Base-by-base conservation (phyloP, 2,329 filamentous ascomycete genomes). In the Neonectria magnoliae region DNA sequence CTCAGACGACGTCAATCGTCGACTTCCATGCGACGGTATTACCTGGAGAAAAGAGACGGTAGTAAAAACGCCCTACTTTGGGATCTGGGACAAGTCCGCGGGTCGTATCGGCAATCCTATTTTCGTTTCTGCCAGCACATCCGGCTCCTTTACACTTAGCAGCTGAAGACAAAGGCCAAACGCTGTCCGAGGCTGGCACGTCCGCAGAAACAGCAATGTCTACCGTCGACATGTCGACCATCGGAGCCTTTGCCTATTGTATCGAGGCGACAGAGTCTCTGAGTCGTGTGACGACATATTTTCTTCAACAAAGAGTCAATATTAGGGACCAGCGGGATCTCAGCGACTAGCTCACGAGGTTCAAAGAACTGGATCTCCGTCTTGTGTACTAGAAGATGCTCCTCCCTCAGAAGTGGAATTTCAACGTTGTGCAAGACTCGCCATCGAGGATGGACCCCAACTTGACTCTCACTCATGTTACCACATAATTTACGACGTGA, bases 401-500 rank as follows among this genome's bases (percentile, higher is more conserved):
- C 1, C 67, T 70, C 10, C 68, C 68, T 2, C 63, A 61, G 20
- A 70, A 69, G 36, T 70, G 67, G 68, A 69, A 70, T 27, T 65
- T 65, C 36, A 74, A 72, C 45, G 53, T 66, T 5, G 52, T 44
- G 8, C 66, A 68, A 9, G 56, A 65, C 4, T 62, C 65, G 8
- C 27, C 14, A 5, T 61, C 60, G 1, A 38, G 60, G 10, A 83
- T 84, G 80, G 82, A 84, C 57, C 82, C 82, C 0, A 84, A 84
- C 57, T 72, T 84, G 16, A 83, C 82, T 0, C 68, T 84, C 8
- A 81, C 82, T 1, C 82, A 84, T 60, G 75, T 83, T 18, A 84
- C 80, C 2, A 9, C 3, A 11, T 11, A 25, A 25, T 25, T 25
- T 5, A 25, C 2, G 22, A 25, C 22, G 22, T 25, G 22, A 25